Base-by-base conservation (phyloP, 176 grass and related monocot species). In the Rhipidocladum racemiflorum region DNA sequence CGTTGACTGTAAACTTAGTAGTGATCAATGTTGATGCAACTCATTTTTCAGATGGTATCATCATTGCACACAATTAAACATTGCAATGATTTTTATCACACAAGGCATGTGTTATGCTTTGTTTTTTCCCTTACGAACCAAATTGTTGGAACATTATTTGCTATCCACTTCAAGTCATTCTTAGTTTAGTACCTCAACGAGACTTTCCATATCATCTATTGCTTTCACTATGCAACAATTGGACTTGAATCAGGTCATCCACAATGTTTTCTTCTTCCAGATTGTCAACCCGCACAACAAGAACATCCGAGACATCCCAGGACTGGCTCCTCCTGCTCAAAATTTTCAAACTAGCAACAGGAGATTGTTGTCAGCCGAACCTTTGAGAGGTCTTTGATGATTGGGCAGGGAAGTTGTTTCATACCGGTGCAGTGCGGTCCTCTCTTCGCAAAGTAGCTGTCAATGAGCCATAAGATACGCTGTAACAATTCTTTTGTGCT, bases 271-370 rank as follows among this genome's bases (percentile, higher is more conserved):
- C 9, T 78, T 64, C 11, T 68, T 86, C 23, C 81, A 98, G 96
- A 91, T 98, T 64, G 92, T 93, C 67, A 86, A 90, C 63, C 96
- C 96, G 15, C 79, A 85, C 54, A 95, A 98, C 79, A 98, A 98
- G 79, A 86, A 66, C 82, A 95, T 98, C 30, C 78, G 78, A 76
- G 90, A 98, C 68, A 93, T 93, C 77, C 96, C 96, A 82, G 96
- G 96, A 60, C 83, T 98, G 72, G 96, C 96, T n/a, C 96, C 96
- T 9, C 96, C 96, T 36, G 96, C 95, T 62, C 92, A 94, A 81
- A 90, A 59, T 68, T 85, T 75, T 18, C 76, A 89, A 65, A 75
- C 78, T 23, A 16, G 56, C 49, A 87, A 85, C 79, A 94, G 92
- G 83, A 94, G 75, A 85, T 78, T 98, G 78, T 53, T 98, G 75